Evolutionary conservation across 2,329 filamentous ascomycete species (phyloP), one percentile per base, ranked within the genome.

Genomic region (Colletotrichum horii): DNA sequence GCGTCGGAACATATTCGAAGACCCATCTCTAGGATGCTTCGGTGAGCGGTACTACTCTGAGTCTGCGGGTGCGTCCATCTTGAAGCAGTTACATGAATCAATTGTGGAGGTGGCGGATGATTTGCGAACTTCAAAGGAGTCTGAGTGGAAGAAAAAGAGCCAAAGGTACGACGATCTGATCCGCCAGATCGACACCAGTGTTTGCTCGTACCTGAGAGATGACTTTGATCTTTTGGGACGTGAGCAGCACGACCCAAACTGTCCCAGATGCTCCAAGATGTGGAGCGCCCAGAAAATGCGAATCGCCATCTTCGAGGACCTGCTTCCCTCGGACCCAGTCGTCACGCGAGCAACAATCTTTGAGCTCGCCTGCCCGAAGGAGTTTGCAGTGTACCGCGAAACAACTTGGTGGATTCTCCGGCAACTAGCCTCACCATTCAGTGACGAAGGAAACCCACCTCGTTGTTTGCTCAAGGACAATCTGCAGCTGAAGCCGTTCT

Each of bases 1-100:
- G 1, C 76, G 77, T 3, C 83, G 78, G 4, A 89, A 86, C 0
- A 89, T 93, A 0, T 88, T 93, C 22, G 84, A 85, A n/a, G 82
- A 83, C 34, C 87, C 86, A 5, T 2, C 70, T 73, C 2, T 69
- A 79, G 81, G 81, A 8, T 82, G 78, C 32, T 80, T 82, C 60
- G 81, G 80, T 3, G 78, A 82, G 19, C 79, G 80, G 2, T 79
- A 78, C 66, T 82, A 81, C 28, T 78, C 78, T 5, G 77, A 79
- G 16, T 81, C 80, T 1, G 30, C 65, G 5, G 77, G 79, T 4
- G 72, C 78, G 0, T 48, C 34, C 2, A 38, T 66, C 15, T 70
- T 82, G 43, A 65, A 75, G 34, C 32, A 38, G 0, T 58, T 83
- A 0, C 78, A 80, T 7, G 34, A 75, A 2, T 12, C 48, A 0